Base-by-base conservation (phyloP, 768 basidiomycete species). In the Tylopilus vinaceipallidus region DNA sequence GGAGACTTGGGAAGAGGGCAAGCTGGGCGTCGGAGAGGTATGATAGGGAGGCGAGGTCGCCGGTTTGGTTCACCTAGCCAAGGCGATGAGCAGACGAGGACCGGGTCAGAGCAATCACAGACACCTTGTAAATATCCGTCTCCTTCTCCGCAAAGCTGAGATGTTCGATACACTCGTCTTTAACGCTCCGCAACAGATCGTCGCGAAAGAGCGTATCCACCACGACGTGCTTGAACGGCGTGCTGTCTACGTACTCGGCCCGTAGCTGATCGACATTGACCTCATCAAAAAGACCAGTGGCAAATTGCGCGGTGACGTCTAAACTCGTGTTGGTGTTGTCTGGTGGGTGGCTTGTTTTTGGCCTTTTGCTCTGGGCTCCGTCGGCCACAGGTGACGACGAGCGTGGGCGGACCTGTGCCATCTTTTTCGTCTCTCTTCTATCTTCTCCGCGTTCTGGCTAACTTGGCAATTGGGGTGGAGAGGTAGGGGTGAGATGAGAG, bases 61-160 rank as follows among this genome's bases (percentile, higher is more conserved):
- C 95, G 0, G 95, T 97, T 75, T 98, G 95, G 70, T 94, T 87
- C 60, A 98, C 88, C 95, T 98, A 58, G 36, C 34, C 29, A 29
- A 57, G 37, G 34, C 20, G 22, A 19, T 27, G 24, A 22, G 34
- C 2, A 48, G 51, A 48, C 52, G n/a, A 49, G 42, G 27, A 17
- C 23, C 8, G 35, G 20, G 38, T 37, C 19, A 42, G 16, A 23
- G 38, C 12, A 29, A 26, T 30, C 16, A n/a, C n/a, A 14, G 13
- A 51, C 52, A 88, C 91, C 84, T 91, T 93, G 82, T 98, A 98
- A 57, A 98, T 98, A 64, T 98, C 95, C 3, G 95, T 98, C 76
- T 98, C 91, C 72, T 97, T 98, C 73, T 93, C 86, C 3, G 87
- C 80, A 65, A 95, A 93, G 66, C 76, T 84, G 53, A 95, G 78